Percentiles rank a stretch among this genome's conserved stretches.
Evolutionary conservation across 164 flowering plant species (phyloP).

Genomic region (Vitis rupestris): DNA sequence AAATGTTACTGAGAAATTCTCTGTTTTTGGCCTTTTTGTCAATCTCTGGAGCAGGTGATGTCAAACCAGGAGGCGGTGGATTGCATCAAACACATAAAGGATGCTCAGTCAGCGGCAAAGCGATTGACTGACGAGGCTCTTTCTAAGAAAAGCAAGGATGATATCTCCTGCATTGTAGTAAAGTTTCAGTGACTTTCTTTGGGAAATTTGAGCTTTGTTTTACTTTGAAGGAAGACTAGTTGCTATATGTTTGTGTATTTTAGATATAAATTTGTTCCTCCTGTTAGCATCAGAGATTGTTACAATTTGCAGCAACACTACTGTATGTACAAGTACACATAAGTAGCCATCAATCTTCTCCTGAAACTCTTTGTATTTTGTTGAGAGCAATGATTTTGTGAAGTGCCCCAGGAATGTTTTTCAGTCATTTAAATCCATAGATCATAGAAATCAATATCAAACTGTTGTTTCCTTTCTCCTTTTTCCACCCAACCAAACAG

Average conservation of each 20-base stretch:
- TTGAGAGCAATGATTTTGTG: no score
- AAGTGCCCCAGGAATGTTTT: no score
- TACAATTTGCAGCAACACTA: not conserved
- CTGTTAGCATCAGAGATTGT: not conserved
- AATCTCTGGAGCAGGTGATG: slow-evolving; percentile 41
- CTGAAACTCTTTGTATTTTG: not conserved
- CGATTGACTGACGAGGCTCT: slow-evolving; percentile 52
- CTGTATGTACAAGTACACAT: slow-evolving; percentile 1
- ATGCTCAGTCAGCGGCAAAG: slow-evolving; percentile 56
- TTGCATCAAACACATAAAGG: slow-evolving; percentile 39
- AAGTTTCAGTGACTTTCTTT: slow-evolving; percentile 34
- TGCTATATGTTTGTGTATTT: slow-evolving; percentile 5
- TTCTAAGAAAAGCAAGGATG: slow-evolving; percentile 58
- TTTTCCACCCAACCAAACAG: no score
- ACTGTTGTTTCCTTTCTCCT: no score
- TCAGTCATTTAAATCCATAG: no score
- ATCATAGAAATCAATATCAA: no score
- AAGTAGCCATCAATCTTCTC: not conserved
- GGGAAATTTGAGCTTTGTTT: not conserved
- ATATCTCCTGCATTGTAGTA: slow-evolving; percentile 69
- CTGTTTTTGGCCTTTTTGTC: not conserved
- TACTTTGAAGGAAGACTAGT: not conserved
- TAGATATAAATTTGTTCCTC: slow-evolving; percentile 5
- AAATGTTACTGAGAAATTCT: no score
- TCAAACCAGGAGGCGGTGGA: slow-evolving; percentile 69